Percentiles rank a stretch among this genome's conserved stretches.
These are phyloP conservation scores for Saccharata proteae DNA, from an alignment of 2,329 filamentous ascomycete species.

Conservation along the genomic window DNA sequence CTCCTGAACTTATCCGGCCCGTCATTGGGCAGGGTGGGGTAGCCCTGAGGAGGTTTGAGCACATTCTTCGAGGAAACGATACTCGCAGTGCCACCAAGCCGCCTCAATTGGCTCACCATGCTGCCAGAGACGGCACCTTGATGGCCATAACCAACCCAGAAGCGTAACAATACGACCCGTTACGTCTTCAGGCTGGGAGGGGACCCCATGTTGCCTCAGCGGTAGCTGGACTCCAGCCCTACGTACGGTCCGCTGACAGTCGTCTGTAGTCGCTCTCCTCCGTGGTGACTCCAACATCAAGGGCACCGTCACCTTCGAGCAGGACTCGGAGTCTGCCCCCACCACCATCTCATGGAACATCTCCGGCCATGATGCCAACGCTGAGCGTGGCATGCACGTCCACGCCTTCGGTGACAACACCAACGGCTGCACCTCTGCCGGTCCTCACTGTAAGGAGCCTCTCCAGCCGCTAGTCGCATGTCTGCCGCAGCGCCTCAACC, in stretches of 20 bases:
- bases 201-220: too few species aligned
- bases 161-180: slow-evolving; percentile 4
- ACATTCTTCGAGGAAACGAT: slow-evolving; percentile 12
- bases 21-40: slow-evolving; percentile 21
- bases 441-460: slow-evolving; percentile 74
- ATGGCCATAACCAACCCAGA: too few species aligned
- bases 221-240: background rate
- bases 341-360: slow-evolving; percentile 92
- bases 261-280: slow-evolving; percentile 78
- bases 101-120: slow-evolving; percentile 5
- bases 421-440: slow-evolving; percentile 97
- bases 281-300: slow-evolving; percentile 94
- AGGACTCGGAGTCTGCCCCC: slow-evolving; percentile 65
- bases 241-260: background rate
- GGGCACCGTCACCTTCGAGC: slow-evolving; percentile 92
- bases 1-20: slow-evolving; percentile 11
- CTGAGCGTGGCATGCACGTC: slow-evolving; percentile 95
- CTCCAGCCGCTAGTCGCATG: background rate
- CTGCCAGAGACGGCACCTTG: slow-evolving; percentile 4
- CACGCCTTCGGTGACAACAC: slow-evolving; percentile 99
- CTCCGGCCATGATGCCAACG: slow-evolving; percentile 82
- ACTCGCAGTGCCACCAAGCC: slow-evolving; percentile 1
- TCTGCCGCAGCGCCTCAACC: background rate
- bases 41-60: slow-evolving; percentile 47
- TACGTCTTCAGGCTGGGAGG: too few species aligned